Base-by-base conservation (phyloP, 2,329 filamentous ascomycete species). In the Claviceps capensis region DNA sequence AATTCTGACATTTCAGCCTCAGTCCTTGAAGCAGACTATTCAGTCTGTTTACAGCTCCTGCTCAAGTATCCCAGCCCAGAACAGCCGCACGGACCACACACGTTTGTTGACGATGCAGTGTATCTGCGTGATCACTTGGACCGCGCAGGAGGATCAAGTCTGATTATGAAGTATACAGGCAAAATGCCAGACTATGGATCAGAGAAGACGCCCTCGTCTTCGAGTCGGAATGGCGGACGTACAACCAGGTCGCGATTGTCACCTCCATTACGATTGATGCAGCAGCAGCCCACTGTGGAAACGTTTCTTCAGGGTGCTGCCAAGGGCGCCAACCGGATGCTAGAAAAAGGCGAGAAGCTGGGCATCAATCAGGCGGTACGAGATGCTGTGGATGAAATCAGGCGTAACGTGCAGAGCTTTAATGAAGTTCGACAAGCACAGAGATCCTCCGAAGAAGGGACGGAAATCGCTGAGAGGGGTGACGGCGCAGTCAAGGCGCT, bases 1-100 rank as follows among this genome's bases (percentile, higher is more conserved):
- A 19, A 50, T 44, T 47, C 63, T 69, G 52, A 69, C 56, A 22
- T 6, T 5, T 41, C 7, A 42, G 19, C 53, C 30, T 5, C 55
- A 89, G 86, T 98, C 38, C 71, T 97, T 26, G 81, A 88, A 56
- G 83, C 87, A 13, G 91, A 97, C 65, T 95, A 95, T 62, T 91
- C 93, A 1, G 78, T 81, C 38, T 91, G 88, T 8, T 72, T 98
- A 50, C 85, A 88, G 52, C 70, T 94, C 1, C 72, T 97, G 26
- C 76, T 97, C 1, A 87, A 88, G 60, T 97, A 97, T 58, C 88
- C 88, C 1, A 72, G 80, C 1, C 84, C 85, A 2, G 62, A 73
- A 5, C 68, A 72, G 2, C 75, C 81, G 1, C 72, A 84, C 57
- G 80, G 81, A 0, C 85, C 90, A 16, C 80, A 85, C 57, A 86